Base-by-base conservation (phyloP, 2,329 filamentous ascomycete species). In the Clarireedia monteithiana region DNA sequence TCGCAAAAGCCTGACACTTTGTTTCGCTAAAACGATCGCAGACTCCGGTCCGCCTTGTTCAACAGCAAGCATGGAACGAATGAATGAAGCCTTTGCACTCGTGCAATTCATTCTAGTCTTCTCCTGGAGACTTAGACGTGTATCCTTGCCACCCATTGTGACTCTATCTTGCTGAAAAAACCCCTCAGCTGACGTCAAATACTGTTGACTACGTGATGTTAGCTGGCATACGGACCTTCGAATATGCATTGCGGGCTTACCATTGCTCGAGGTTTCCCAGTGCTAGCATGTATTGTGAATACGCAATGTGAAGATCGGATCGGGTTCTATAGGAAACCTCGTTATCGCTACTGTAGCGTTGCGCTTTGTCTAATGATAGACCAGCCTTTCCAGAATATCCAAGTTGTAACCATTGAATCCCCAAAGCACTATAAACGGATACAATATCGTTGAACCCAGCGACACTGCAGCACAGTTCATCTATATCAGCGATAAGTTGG, bases 251-350 rank as follows among this genome's bases (percentile, higher is more conserved):
- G 39, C 77, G 64, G 24, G 70, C 69, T 56, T 71, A 72, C 53
- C 81, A 86, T 70, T 86, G 83, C 9, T 84, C 77, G 15, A 81
- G 72, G 50, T 84, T 82, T 9, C 86, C 86, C 12, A 85, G 79
- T 1, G 81, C 80, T 17, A 91, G 74, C 27, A 85, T 76, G 68
- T 91, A 90, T 68, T 95, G 89, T 0, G 88, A 84, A 59, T 85
- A 83, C 0, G 84, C 82, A 6, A 96, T 72, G 61, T 91, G 80
- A 68, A 86, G 86, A 36, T 76, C 74, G 14, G 86, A 62, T 27
- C 69, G 71, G 14, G 76, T 73, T 50, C 78, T 70, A 9, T 71
- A 69, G 3, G 76, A 74, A 2, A 75, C 62, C 1, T 68, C 67
- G 42, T 70, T 69, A 7, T 68, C 69, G 10, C 67, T 65, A 5